phyloP scores from a whole-genome alignment of 2,329 filamentous ascomycete genomes.

The Chaetothyriales sp. region DNA sequence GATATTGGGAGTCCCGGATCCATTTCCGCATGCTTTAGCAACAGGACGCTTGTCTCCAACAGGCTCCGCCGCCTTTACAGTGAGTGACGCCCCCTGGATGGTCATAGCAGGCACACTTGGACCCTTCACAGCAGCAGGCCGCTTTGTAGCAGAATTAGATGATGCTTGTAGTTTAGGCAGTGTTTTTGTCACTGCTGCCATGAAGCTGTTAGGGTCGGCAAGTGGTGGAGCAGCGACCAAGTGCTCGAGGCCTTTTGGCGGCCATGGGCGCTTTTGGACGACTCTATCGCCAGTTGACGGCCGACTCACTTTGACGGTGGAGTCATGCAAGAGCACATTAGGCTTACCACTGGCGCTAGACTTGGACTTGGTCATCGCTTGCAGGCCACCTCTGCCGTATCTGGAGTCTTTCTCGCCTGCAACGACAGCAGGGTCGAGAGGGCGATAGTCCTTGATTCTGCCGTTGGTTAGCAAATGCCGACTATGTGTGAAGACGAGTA shows the following conservation, averaged over 20 bases:
- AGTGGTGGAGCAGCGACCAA: neutral
- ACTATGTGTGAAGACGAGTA: neutral
- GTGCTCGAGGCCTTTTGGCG: slow-evolving; percentile 4
- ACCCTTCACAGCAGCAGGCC: neutral
- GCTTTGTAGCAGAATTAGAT: neutral
- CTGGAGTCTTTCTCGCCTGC: neutral
- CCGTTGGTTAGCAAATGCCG: neutral
- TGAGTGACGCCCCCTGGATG: neutral
- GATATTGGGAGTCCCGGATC: neutral
- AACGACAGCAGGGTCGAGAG: neutral
- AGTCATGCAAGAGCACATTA: neutral
- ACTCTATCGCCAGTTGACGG: neutral
- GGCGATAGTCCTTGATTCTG: neutral
- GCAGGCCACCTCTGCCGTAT: neutral
- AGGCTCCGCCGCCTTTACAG: neutral
- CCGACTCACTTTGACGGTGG: neutral
- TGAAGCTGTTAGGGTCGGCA: slow-evolving; percentile 3
- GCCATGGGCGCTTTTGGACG: slow-evolving; percentile 4
- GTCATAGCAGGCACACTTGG: neutral
- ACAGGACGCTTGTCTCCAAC: neutral
- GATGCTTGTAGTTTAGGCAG: neutral
- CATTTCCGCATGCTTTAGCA: neutral
- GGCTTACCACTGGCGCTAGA: neutral
- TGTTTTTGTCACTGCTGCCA: slow-evolving; percentile 1
- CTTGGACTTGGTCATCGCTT: neutral